Percentiles rank a stretch among this genome's conserved stretches.
Evolutionary conservation across 768 basidiomycete genomes (phyloP).

Genomic region (Calocera viscosa): DNA sequence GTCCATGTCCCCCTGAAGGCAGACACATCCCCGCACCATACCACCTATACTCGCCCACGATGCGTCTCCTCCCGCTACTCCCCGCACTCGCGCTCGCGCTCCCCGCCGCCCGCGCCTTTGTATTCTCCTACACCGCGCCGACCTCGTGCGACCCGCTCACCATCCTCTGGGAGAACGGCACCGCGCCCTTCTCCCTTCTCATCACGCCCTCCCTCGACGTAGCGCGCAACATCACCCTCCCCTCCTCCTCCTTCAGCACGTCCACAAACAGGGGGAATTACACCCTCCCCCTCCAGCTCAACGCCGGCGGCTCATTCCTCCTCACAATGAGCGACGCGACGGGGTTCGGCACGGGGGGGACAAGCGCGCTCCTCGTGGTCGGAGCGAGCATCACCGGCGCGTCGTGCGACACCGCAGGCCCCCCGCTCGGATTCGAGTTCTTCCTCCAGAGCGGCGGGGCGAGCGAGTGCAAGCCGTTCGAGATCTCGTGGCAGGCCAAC

Average conservation of each 20-base stretch:
- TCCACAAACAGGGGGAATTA: constrained; percentile 38
- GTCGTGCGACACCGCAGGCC: constrained; percentile 40
- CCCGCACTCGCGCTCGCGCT: constrained; percentile 1
- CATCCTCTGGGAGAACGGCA: constrained; percentile 49
- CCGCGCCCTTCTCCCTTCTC: constrained; percentile 10
- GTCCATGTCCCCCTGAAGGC: too few relatives aligned
- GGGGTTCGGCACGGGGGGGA: constrained; percentile 57
- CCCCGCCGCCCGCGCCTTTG: neutral
- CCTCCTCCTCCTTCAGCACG: constrained; percentile 41
- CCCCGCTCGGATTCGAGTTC: constrained; percentile 24
- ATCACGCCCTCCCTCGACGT: constrained; percentile 24
- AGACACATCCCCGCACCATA: too few relatives aligned
- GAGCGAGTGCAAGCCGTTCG: constrained; percentile 30
- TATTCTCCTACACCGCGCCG: constrained; percentile 11
- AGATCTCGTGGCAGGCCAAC: constrained; percentile 27
- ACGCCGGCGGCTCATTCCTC: constrained; percentile 33
- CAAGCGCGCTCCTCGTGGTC: constrained; percentile 38
- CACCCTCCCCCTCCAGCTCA: constrained; percentile 33
- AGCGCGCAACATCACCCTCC: constrained; percentile 44
- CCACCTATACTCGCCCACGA: neutral
- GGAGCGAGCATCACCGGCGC: constrained; percentile 32
- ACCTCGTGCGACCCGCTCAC: constrained; percentile 46
- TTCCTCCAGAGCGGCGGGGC: neutral
- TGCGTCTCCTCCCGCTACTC: neutral
- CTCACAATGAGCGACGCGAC: constrained; percentile 59